These are phyloP conservation scores for Mycosphaerella sp. DNA, from an alignment of 2,329 filamentous ascomycete genomes.

Conservation along the genomic window DNA sequence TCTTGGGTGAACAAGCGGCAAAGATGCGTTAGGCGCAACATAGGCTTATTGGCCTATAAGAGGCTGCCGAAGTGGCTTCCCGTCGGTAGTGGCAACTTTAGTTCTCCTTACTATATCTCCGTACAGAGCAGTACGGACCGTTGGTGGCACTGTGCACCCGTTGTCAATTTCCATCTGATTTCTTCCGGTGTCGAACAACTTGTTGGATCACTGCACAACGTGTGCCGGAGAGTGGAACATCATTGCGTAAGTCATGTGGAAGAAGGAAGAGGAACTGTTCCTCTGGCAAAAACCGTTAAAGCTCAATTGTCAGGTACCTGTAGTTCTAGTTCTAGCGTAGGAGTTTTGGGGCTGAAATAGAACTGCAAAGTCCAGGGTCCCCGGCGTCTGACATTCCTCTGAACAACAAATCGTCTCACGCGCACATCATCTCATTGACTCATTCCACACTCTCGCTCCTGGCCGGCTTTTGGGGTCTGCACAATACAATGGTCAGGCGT, in stretches of 20 bases:
- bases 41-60: neutral
- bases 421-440: neutral
- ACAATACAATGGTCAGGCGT: constrained; percentile 2
- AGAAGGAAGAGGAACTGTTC: neutral
- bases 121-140: no score
- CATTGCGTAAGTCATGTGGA: neutral
- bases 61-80: neutral
- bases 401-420: neutral
- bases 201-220: neutral
- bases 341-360: no score
- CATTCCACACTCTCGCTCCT: neutral
- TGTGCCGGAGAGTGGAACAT: neutral
- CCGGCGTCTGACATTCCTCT: constrained; percentile 8
- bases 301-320: no score
- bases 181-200: neutral
- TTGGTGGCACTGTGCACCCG: neutral
- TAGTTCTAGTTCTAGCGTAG: no score
- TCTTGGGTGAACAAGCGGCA: neutral
- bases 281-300: constrained; percentile 7
- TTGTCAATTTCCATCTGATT: constrained; percentile 4
- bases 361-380: no score
- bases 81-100: constrained; percentile 7
- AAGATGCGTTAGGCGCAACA: neutral
- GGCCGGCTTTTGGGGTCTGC: neutral
- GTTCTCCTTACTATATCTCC: neutral